These are phyloP conservation scores for Paraconiothyrium sp. DNA, from an alignment of 2,329 filamentous ascomycete species.

Conservation along the genomic window DNA sequence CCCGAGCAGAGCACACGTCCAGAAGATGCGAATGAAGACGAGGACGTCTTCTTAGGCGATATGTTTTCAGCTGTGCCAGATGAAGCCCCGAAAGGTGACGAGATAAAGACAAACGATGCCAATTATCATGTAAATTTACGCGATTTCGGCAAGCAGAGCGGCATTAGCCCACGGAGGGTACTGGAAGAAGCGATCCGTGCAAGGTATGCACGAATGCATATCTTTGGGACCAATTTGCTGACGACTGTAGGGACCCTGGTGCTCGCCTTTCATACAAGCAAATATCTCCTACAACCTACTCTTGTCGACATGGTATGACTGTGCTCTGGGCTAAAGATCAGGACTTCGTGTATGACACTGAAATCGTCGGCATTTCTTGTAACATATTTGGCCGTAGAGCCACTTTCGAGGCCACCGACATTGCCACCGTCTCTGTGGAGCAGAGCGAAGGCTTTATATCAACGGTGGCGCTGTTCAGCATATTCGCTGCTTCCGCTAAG, in stretches of 20 bases:
- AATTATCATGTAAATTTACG: slow-evolving; percentile 70
- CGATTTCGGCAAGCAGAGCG: slow-evolving; percentile 85
- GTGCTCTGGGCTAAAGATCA: slow-evolving; percentile 84
- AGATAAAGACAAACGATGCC: slow-evolving; percentile 25
- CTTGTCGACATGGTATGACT: slow-evolving; percentile 77
- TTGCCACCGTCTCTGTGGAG: slow-evolving; percentile 77
- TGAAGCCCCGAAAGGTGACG: slow-evolving; percentile 51
- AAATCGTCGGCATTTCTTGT: slow-evolving; percentile 54
- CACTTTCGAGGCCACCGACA: slow-evolving; percentile 75
- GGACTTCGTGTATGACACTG: slow-evolving; percentile 56
- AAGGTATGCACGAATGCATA: slow-evolving; percentile 60
- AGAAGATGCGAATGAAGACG: slow-evolving; percentile 62
- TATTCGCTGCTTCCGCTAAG: slow-evolving; percentile 79
- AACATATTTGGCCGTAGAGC: slow-evolving; percentile 58
- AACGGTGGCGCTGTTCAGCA: slow-evolving; percentile 80
- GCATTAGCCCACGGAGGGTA: slow-evolving; percentile 77
- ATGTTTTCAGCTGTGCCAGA: slow-evolving; percentile 63
- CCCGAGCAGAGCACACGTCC: slow-evolving; percentile 13
- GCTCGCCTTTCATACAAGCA: slow-evolving; percentile 73
- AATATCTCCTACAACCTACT: slow-evolving; percentile 77
- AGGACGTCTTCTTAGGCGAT: slow-evolving; percentile 57
- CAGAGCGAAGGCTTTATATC: slow-evolving; percentile 91
- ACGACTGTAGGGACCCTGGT: slow-evolving; percentile 67
- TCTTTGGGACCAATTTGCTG: not conserved
- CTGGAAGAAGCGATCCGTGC: slow-evolving; percentile 90